Conservation (phyloP, 2,329 filamentous ascomycete species). For the Zymoseptoria tritici region DNA sequence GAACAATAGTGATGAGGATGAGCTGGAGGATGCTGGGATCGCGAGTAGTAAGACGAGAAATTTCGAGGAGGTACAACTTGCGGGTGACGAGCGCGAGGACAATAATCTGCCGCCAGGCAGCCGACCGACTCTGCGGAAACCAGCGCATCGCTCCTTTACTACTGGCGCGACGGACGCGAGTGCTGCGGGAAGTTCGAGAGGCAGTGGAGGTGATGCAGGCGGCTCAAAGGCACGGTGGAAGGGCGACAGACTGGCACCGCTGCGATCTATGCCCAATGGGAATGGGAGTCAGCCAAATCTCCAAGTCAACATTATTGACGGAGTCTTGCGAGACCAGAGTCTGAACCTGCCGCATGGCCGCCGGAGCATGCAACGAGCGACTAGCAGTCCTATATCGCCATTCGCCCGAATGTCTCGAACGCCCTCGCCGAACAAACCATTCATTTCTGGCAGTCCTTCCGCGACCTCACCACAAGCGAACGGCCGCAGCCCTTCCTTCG, state of each 20-base stretch:
- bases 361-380: slow-evolving; percentile 33
- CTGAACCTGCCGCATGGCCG: slow-evolving; percentile 32
- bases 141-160: slow-evolving; percentile 15
- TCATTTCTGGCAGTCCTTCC: slow-evolving; percentile 14
- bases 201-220: slow-evolving; percentile 3
- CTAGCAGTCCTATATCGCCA: slow-evolving; percentile 31
- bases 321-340: slow-evolving; percentile 29
- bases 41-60: slow-evolving; percentile 61
- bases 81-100: slow-evolving; percentile 45
- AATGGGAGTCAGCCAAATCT: slow-evolving; percentile 28
- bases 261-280: background rate
- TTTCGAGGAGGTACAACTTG: slow-evolving; percentile 89
- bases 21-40: slow-evolving; percentile 26
- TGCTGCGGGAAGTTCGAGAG: background rate
- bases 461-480: slow-evolving; percentile 19
- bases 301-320: slow-evolving; percentile 34
- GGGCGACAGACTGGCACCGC: slow-evolving; percentile 2
- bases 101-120: slow-evolving; percentile 32
- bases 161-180: background rate
- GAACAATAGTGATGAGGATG: slow-evolving; percentile 68
- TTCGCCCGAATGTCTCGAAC: slow-evolving; percentile 24
- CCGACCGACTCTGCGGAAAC: slow-evolving; percentile 22
- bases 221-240: slow-evolving; percentile 3
- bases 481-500: slow-evolving; percentile 9
- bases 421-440: slow-evolving; percentile 26